Percentiles rank a stretch among this genome's conserved stretches.
phyloP scores from a whole-genome alignment of 768 basidiomycete genomes.

The Suillus alpinus region DNA sequence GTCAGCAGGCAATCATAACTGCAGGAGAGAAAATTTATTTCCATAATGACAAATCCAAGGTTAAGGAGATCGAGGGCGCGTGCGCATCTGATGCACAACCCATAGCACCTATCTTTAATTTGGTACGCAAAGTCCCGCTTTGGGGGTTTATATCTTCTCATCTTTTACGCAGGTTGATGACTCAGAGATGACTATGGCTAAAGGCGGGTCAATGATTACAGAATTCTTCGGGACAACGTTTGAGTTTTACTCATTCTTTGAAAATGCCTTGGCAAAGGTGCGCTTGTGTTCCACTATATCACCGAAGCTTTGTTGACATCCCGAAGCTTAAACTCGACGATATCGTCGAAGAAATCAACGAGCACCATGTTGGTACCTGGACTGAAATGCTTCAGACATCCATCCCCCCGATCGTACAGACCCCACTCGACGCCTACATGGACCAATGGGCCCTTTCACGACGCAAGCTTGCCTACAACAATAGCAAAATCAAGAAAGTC shows the following conservation, averaged over 20 bases:
- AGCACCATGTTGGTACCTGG: slow-evolving; percentile 80
- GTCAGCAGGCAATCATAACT: slow-evolving; percentile 56
- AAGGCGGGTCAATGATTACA: slow-evolving; percentile 63
- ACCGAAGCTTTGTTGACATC: background rate
- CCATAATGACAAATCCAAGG: slow-evolving; percentile 66
- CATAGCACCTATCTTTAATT: slow-evolving; percentile 77
- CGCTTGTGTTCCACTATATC: slow-evolving; percentile 1
- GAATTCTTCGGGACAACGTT: slow-evolving; percentile 76
- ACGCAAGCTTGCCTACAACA: slow-evolving; percentile 65
- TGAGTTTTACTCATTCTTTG: slow-evolving; percentile 74
- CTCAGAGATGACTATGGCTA: slow-evolving; percentile 64
- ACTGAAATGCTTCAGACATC: slow-evolving; percentile 75
- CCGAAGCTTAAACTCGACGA: slow-evolving; percentile 63
- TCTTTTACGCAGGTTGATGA: slow-evolving; percentile 60
- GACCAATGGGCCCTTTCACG: slow-evolving; percentile 70
- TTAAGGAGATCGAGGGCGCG: slow-evolving; percentile 62
- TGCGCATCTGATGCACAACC: slow-evolving; percentile 53
- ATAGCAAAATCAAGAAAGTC: slow-evolving; percentile 71
- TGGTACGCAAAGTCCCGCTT: slow-evolving; percentile 42
- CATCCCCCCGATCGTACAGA: slow-evolving; percentile 66
- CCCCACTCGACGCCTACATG: slow-evolving; percentile 77
- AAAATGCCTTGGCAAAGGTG: slow-evolving; percentile 67
- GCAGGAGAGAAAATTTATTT: slow-evolving; percentile 69
- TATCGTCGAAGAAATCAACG: slow-evolving; percentile 79
- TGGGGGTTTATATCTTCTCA: background rate